phyloP scores from a whole-genome alignment of 2,329 filamentous ascomycete species.

The Trichoderma koningii region DNA sequence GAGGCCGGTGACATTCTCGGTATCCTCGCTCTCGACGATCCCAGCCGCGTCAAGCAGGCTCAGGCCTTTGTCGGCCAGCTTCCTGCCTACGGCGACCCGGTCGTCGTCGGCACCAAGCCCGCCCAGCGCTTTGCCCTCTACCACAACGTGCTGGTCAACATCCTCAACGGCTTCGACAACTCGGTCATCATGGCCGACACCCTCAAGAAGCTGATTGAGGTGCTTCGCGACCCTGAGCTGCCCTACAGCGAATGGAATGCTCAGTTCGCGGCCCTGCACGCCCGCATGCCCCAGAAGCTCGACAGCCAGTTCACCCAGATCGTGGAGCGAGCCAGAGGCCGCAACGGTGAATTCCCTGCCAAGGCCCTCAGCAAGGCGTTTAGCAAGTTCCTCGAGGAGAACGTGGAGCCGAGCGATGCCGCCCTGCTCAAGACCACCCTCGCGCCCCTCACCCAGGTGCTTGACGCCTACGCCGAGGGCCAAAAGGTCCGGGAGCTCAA shows the following conservation, averaged over 20 bases:
- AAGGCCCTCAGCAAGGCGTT: conserved; percentile 84
- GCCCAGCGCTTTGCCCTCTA: conserved; percentile 82
- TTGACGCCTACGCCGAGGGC: conserved; percentile 80
- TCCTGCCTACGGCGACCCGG: conserved; percentile 80
- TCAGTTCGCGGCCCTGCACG: conserved; percentile 94
- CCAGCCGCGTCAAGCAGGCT: conserved; percentile 93
- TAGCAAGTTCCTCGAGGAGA: conserved; percentile 85
- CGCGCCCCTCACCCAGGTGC: conserved; percentile 73
- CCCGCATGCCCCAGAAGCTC: conserved; percentile 93
- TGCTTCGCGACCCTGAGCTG: conserved; percentile 84
- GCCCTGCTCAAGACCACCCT: conserved; percentile 73
- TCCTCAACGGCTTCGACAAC: conserved; percentile 93
- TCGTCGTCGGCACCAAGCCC: conserved; percentile 87
- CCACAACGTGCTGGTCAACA: conserved; percentile 78
- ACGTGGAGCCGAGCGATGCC: conserved; percentile 71
- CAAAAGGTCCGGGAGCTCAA: conserved; percentile 87
- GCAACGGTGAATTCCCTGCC: conserved; percentile 86
- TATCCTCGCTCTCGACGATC: conserved; percentile 93
- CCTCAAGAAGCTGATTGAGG: conserved; percentile 84
- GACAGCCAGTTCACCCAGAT: conserved; percentile 80
- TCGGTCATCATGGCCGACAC: conserved; percentile 91
- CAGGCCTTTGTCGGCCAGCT: conserved; percentile 91
- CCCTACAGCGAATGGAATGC: conserved; percentile 97
- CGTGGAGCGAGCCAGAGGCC: conserved; percentile 77
- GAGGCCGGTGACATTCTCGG: conserved; percentile 98